Evolutionary conservation across 164 flowering plant species (phyloP), one percentile per base, ranked within the genome.

Genomic region (Tinospora cordifolia): DNA sequence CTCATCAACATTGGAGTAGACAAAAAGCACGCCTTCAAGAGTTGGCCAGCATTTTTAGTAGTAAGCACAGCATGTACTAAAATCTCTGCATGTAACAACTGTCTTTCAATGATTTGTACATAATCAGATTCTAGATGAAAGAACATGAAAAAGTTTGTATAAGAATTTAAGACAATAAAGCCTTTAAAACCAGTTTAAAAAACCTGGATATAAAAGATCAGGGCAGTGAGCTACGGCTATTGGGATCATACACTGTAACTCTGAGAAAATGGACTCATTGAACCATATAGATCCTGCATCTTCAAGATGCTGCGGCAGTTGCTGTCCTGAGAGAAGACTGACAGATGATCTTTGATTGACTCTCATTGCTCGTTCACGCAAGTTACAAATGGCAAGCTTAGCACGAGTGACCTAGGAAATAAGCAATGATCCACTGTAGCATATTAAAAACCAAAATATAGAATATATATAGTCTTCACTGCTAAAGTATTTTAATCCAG

Each of bases 181-280:
- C 54, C 54, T 10, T 2, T 17, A 47, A 47, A 47, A 47, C 54
- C 19, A 47, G 19, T 47, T 15, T 47, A 67, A 27, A 30, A 19
- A 68, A 68, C 70, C 70, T 68, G 70, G 70, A 68, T 2, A 30
- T 68, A 68, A 54, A 19, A 68, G 41, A 54, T 68, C 70, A 68
- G 70, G 70, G 62, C 70, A 68, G 46, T 62, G 70, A 68, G 44
- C 62, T 27, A 54, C 70, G 54, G 70, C 70, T 51, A 54, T 34
- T 54, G 70, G 70, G 38, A 68, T 19, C 62, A 54, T 19, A 68
- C 63, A 68, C 25, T 51, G 26, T 68, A 68, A 22, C 27, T 68
- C 70, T 8, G 63, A 30, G 27, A 10, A 34, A 51, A 54, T 17
- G 57, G 70, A 39, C 44, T 68, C 70, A 30, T 68, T 62, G 12